Evolutionary conservation across 202 grass and related monocot genomes (phyloP), one percentile per base, ranked within the genome.

Genomic region (Panicum virgatum): DNA sequence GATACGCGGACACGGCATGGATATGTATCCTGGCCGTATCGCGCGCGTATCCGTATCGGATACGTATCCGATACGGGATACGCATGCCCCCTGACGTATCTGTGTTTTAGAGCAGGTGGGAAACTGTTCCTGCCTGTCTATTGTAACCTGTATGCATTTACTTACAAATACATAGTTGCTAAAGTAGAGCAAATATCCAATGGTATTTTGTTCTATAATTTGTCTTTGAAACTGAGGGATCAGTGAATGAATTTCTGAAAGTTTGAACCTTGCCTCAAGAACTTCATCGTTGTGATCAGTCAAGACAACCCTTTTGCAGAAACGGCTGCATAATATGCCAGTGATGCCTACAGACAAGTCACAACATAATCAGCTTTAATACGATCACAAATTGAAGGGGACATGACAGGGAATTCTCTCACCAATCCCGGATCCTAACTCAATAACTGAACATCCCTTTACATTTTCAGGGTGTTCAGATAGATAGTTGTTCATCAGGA

Each of bases 251-350:
- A 73, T 73, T 72, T 52, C 10, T 84, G 25, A 84, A 75, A 42
- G 67, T 53, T 74, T 74, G 83, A 76, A 93, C n/a, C 86, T 95
- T 98, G 47, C 96, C 90, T 93, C 96, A 66, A 98, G 66, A 81
- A 98, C 96, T 96, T 96, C 92, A 52, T 95, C 96, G 86, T 93
- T 96, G 88, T 96, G 91, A 78, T 96, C 96, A 53, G 96, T 96
- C 80, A 98, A 75, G 44, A 98, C 80, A 67, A 87, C 85, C 66
- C 91, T 77, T 82, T 73, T 69, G 82, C 92, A 93, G 80, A 96
- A 96, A 87, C 69, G 85, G 76, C 92, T 96, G 59, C 90, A 98
- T 66, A 98, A 88, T 88, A 96, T 87, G 75, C 92, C 90, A 7
- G 92, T 98, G 89, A 98, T 91, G 36, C 96, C 96, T 96, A 77